These are phyloP conservation scores for Hypericum perforatum DNA, from an alignment of 345 rosid genomes.

Conservation along the genomic window DNA sequence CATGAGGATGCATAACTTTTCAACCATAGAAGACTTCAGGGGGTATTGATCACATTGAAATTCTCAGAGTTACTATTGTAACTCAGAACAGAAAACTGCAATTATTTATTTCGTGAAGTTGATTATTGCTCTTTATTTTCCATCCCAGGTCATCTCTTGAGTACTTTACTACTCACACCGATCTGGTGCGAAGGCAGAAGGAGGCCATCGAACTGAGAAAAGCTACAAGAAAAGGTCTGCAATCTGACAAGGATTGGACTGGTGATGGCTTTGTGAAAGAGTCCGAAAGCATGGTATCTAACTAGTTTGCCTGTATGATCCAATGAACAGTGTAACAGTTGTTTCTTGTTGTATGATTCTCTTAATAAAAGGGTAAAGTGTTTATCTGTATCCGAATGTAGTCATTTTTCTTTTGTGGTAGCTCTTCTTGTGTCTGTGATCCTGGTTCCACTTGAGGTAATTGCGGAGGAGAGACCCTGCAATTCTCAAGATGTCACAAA, in stretches of 20 bases:
- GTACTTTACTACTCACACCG: slow-evolving; percentile 88
- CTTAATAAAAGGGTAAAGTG: too few relatives aligned
- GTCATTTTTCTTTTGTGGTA: too few relatives aligned
- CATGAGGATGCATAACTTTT: slow-evolving; percentile 80
- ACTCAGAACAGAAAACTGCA: too few relatives aligned
- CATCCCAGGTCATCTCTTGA: slow-evolving; percentile 54
- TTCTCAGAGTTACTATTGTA: not conserved
- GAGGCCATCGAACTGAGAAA: slow-evolving; percentile 77
- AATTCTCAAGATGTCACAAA: too few relatives aligned
- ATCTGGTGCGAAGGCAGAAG: slow-evolving; percentile 67
- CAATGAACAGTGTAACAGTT: not conserved
- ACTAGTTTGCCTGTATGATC: slow-evolving; percentile 23
- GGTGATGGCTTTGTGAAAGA: slow-evolving; percentile 95
- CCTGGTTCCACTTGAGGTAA: too few relatives aligned
- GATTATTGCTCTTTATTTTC: not conserved
- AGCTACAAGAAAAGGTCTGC: slow-evolving; percentile 63
- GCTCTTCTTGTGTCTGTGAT: too few relatives aligned
- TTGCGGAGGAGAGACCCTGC: too few relatives aligned
- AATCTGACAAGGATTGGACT: slow-evolving; percentile 95
- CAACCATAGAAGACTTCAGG: slow-evolving; percentile 77
- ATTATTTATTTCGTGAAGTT: not conserved
- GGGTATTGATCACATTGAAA: slow-evolving; percentile 40
- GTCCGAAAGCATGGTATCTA: slow-evolving; percentile 93
- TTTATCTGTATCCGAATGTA: too few relatives aligned
- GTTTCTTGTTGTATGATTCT: too few relatives aligned